These are phyloP conservation scores for Nemania sp. DNA, from an alignment of 2,329 filamentous ascomycete species.

Conservation along the genomic window DNA sequence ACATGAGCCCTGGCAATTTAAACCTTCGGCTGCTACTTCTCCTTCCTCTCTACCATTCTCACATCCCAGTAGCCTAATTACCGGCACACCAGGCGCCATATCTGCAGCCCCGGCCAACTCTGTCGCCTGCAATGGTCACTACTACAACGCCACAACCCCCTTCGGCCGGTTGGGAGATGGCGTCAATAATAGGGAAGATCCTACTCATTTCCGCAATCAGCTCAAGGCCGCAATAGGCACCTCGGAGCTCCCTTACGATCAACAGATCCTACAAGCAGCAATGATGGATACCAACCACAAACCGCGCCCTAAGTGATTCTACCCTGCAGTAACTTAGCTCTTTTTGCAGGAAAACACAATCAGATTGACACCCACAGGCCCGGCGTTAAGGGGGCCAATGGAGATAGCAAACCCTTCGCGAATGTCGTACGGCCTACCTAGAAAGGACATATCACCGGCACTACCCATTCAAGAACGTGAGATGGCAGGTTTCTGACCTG, in stretches of 20 bases:
- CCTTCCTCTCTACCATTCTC: conserved; percentile 57
- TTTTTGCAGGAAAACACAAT: background rate
- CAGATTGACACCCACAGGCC: background rate
- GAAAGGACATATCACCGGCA: background rate
- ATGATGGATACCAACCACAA: conserved; percentile 43
- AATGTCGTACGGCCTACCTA: background rate
- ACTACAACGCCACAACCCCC: conserved; percentile 46
- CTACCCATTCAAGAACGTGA: background rate
- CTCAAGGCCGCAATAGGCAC: conserved; percentile 41
- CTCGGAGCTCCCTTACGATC: conserved; percentile 44
- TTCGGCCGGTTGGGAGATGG: conserved; percentile 45
- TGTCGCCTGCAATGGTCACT: conserved; percentile 47
- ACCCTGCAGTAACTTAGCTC: background rate
- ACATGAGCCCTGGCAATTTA: conserved; percentile 40
- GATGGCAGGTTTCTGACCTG: conserved; percentile 6
- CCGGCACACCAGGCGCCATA: conserved; percentile 56
- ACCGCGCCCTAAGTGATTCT: conserved; percentile 44
- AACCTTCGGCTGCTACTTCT: conserved; percentile 45
- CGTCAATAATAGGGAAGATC: conserved; percentile 44
- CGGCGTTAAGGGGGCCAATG: background rate
- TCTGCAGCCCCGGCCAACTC: conserved; percentile 37
- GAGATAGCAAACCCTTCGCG: background rate
- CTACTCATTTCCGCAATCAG: conserved; percentile 48
- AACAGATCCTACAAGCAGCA: conserved; percentile 44
- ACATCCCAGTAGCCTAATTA: conserved; percentile 63